Conservation (phyloP, 306 rosid species). For the Adenanthera pavonina region DNA sequence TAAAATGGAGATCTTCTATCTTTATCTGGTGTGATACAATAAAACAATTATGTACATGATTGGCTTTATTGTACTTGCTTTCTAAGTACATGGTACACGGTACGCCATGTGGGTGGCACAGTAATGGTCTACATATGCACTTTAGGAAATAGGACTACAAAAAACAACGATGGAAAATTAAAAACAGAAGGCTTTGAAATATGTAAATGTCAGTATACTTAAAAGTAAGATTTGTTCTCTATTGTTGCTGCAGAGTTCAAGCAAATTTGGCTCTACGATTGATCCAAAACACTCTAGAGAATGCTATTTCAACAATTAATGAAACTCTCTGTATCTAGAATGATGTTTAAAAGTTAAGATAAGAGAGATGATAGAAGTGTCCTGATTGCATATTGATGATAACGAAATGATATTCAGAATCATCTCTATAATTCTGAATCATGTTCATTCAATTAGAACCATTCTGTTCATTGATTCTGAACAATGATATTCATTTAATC, state of each 20-base stretch:
- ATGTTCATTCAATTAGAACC: no score
- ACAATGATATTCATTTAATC: background rate
- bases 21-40: slow-evolving; percentile 9
- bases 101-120: background rate
- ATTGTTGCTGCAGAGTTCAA: background rate
- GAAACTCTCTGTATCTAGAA: no score
- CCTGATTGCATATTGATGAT: no score
- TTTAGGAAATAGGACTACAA: background rate
- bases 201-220: background rate
- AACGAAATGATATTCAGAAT: no score
- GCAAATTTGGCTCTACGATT: background rate
- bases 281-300: background rate
- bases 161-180: background rate
- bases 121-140: slow-evolving; percentile 21
- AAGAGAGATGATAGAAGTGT: no score
- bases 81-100: slow-evolving; percentile 29
- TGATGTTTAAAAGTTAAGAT: no score
- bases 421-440: no score
- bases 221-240: background rate
- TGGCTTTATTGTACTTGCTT: slow-evolving; percentile 8
- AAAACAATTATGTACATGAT: slow-evolving; percentile 59
- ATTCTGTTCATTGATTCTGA: no score
- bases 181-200: background rate
- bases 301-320: no score
- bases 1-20: slow-evolving; percentile 10